These are phyloP conservation scores for Penicillium crystallinum DNA, from an alignment of 495 filamentous ascomycete species.

Conservation along the genomic window DNA sequence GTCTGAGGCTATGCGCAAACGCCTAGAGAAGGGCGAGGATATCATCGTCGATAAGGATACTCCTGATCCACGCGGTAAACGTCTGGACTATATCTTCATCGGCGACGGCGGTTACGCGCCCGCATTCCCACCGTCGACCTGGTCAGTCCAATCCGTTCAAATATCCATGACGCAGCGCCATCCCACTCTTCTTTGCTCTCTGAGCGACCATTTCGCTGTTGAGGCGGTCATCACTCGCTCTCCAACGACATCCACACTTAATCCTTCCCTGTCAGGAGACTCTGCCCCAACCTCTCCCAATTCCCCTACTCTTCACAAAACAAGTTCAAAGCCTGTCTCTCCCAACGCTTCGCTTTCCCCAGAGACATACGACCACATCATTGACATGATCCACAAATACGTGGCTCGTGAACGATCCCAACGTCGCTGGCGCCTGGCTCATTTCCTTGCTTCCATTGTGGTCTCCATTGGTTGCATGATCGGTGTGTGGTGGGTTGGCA, in stretches of 20 bases:
- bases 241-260: background rate
- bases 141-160: slow-evolving; percentile 60
- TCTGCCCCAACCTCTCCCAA: background rate
- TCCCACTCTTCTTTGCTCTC: slow-evolving; percentile 71
- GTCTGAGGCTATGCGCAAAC: slow-evolving; percentile 57
- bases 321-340: slow-evolving; percentile 14
- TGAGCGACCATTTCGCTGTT: slow-evolving; percentile 92
- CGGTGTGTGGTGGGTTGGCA: slow-evolving; percentile 78
- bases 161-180: slow-evolving; percentile 83
- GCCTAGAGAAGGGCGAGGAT: slow-evolving; percentile 54
- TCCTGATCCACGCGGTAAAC: slow-evolving; percentile 67
- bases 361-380: slow-evolving; percentile 65
- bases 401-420: slow-evolving; percentile 62
- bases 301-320: slow-evolving; percentile 13
- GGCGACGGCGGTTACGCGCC: slow-evolving; percentile 39
- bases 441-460: slow-evolving; percentile 64
- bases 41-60: slow-evolving; percentile 52
- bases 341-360: slow-evolving; percentile 39
- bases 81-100: slow-evolving; percentile 94
- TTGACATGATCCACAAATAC: slow-evolving; percentile 63
- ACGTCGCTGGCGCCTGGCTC: slow-evolving; percentile 59
- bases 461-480: slow-evolving; percentile 67
- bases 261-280: background rate
- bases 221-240: slow-evolving; percentile 38
- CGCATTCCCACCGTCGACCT: slow-evolving; percentile 38